Evolutionary conservation across 2,329 filamentous ascomycete genomes (phyloP).

Genomic region (Paraphoma chrysanthemicola): DNA sequence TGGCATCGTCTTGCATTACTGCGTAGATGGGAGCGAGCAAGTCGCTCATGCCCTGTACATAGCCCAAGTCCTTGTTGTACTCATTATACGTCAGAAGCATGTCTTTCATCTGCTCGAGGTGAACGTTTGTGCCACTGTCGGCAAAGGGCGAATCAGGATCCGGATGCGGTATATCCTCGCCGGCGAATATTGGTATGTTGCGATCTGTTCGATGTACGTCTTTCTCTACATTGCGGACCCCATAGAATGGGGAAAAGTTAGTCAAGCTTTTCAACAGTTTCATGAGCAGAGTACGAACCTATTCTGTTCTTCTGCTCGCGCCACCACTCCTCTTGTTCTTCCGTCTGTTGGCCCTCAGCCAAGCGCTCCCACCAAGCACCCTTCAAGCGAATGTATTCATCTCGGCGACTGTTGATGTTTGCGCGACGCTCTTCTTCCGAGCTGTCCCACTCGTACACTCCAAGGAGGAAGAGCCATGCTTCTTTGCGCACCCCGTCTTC

Average conservation of each 20-base stretch:
- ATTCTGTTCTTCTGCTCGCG: slow-evolving; percentile 92
- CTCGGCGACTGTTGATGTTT: slow-evolving; percentile 81
- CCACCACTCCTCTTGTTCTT: slow-evolving; percentile 93
- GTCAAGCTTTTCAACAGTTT: slow-evolving; percentile 23
- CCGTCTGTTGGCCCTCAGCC: slow-evolving; percentile 78
- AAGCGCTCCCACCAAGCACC: slow-evolving; percentile 96
- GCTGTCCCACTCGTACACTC: slow-evolving; percentile 93
- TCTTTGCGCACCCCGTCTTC: slow-evolving; percentile 95
- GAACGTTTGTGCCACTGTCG: slow-evolving; percentile 91
- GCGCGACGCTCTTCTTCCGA: slow-evolving; percentile 83
- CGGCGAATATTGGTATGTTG: slow-evolving; percentile 91
- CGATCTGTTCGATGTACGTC: slow-evolving; percentile 98
- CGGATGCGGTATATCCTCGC: slow-evolving; percentile 95
- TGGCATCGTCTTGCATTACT: slow-evolving; percentile 94
- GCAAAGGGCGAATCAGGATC: slow-evolving; percentile 96
- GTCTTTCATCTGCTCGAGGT: slow-evolving; percentile 98
- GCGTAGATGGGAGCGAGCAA: slow-evolving; percentile 95
- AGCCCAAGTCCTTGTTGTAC: slow-evolving; percentile 93
- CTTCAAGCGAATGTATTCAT: slow-evolving; percentile 94
- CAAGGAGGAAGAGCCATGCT: slow-evolving; percentile 93
- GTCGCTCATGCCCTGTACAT: slow-evolving; percentile 99
- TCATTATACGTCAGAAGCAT: slow-evolving; percentile 99
- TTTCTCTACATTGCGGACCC: slow-evolving; percentile 76
- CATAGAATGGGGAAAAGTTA: slow-evolving; percentile 62
- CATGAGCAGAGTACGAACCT: slow-evolving; percentile 65